phyloP scores from a whole-genome alignment of 1,284 basidiomycete species.

The Microbotryomycetes sp. region DNA sequence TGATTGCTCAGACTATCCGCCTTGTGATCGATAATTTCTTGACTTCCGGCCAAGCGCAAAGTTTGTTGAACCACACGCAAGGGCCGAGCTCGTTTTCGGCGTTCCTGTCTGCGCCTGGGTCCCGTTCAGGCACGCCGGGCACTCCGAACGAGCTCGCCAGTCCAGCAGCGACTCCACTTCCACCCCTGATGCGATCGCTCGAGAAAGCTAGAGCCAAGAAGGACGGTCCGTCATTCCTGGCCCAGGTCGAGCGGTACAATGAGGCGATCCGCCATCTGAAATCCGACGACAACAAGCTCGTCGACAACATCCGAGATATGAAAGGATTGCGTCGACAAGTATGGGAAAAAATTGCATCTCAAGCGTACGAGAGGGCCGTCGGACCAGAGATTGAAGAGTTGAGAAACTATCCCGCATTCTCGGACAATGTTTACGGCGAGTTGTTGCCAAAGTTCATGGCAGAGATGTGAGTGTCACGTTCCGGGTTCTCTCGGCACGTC shows the following conservation, averaged over 20 bases:
- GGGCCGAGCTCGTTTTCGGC: constrained; percentile 21
- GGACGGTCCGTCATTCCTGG: constrained; percentile 47
- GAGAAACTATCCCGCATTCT: constrained; percentile 44
- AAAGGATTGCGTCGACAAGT: constrained; percentile 35
- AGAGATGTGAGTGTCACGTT: constrained; percentile 34
- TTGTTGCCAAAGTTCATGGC: constrained; percentile 43
- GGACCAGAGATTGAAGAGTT: constrained; percentile 47
- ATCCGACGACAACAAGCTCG: constrained; percentile 36
- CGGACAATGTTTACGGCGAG: constrained; percentile 42
- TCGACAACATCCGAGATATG: constrained; percentile 36
- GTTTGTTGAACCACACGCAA: constrained; percentile 31
- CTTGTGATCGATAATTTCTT: constrained; percentile 32
- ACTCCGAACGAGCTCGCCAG: constrained; percentile 24
- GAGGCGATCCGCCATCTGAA: constrained; percentile 42
- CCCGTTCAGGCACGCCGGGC: constrained; percentile 31
- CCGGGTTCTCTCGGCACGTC: not conserved
- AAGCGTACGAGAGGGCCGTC: constrained; percentile 50
- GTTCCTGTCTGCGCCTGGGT: constrained; percentile 30
- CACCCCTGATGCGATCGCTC: constrained; percentile 46
- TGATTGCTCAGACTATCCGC: constrained; percentile 40
- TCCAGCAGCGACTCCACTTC: not conserved
- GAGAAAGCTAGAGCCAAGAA: constrained; percentile 48
- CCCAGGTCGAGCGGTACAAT: constrained; percentile 48
- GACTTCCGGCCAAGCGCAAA: constrained; percentile 25
- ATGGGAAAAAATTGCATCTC: constrained; percentile 49